These are phyloP conservation scores for Mangifera indica DNA, from an alignment of 345 rosid genomes.

Conservation along the genomic window DNA sequence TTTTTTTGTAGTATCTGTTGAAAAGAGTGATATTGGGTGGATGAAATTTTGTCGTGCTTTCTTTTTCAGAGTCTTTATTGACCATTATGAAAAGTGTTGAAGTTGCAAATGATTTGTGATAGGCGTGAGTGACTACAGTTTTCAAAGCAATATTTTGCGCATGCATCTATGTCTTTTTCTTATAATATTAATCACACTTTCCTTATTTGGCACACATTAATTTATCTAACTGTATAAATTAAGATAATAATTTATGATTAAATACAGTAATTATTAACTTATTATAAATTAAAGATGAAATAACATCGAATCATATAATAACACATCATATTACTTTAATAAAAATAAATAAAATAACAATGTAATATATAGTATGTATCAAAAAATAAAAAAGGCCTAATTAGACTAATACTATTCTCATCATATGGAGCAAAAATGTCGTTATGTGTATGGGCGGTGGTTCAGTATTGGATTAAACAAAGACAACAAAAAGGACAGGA, in stretches of 20 bases:
- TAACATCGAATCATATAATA: too few relatives aligned
- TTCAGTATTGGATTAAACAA: background rate
- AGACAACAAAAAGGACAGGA: background rate
- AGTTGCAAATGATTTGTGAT: background rate
- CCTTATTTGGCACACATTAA: too few relatives aligned
- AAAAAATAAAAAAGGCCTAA: background rate
- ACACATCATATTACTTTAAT: too few relatives aligned
- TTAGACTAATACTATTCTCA: background rate
- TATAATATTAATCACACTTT: too few relatives aligned
- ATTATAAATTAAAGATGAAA: too few relatives aligned
- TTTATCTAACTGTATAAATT: too few relatives aligned
- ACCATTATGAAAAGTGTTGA: background rate
- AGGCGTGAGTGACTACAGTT: conserved; percentile 3
- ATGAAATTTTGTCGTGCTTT: background rate
- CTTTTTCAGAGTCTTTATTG: background rate
- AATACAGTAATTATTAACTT: too few relatives aligned
- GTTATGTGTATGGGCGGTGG: background rate
- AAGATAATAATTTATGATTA: too few relatives aligned
- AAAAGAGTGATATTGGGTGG: conserved; percentile 11
- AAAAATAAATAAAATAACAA: too few relatives aligned
- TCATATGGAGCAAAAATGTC: background rate
- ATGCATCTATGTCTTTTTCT: too few relatives aligned
- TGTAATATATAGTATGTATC: too few relatives aligned
- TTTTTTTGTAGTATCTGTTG: background rate
- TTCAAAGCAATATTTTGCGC: background rate